Conservation (phyloP, 2,329 filamentous ascomycete species). For the Paraphoma chrysanthemicola region DNA sequence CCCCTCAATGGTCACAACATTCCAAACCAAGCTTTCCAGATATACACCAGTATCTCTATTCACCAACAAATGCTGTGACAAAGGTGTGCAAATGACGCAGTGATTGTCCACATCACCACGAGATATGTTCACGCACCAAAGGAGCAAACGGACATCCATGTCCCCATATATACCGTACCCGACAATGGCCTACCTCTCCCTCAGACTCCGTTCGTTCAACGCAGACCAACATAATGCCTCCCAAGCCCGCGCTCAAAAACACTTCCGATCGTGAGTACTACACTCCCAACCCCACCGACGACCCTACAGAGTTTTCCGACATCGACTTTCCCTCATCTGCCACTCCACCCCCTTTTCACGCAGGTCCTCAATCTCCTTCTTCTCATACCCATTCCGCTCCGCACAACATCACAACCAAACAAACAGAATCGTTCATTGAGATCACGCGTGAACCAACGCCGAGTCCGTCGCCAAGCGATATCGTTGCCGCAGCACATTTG, state of each 20-base stretch:
- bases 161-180: neutral
- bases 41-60: too few relatives aligned
- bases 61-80: too few relatives aligned
- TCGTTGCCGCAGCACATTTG: neutral
- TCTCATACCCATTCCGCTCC: too few relatives aligned
- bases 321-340: neutral
- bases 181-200: neutral
- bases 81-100: too few relatives aligned
- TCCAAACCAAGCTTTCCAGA: too few relatives aligned
- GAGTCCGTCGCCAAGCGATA: conserved; percentile 5
- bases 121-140: too few relatives aligned
- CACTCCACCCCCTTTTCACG: neutral
- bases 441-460: neutral
- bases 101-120: too few relatives aligned
- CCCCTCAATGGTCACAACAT: too few relatives aligned
- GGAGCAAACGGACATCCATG: too few relatives aligned
- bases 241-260: conserved; percentile 2
- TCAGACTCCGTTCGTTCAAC: neutral
- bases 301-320: neutral
- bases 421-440: neutral
- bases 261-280: neutral
- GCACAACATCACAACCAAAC: neutral
- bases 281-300: neutral
- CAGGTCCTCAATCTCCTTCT: neutral
- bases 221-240: neutral